Percentiles rank a stretch among this genome's conserved stretches.
Conservation (phyloP, 1,139 yeast genomes). For the Candida pseudoviswanathii region DNA sequence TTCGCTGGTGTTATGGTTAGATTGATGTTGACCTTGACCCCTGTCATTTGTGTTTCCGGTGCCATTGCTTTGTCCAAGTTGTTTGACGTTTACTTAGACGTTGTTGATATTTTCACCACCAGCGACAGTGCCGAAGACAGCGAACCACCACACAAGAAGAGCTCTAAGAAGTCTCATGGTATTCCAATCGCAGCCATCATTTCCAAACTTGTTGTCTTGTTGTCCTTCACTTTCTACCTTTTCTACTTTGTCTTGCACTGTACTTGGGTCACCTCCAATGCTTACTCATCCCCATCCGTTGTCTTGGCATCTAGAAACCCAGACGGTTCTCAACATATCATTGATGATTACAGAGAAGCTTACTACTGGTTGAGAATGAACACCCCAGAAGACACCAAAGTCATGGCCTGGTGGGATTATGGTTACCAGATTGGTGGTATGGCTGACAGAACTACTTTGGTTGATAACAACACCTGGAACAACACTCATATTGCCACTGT, state of each 20-base stretch:
- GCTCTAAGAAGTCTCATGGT: slow-evolving; percentile 16
- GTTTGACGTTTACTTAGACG: slow-evolving; percentile 79
- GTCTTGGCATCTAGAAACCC: slow-evolving; percentile 83
- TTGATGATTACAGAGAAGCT: slow-evolving; percentile 98
- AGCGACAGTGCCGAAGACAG: slow-evolving; percentile 11
- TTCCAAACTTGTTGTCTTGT: slow-evolving; percentile 64
- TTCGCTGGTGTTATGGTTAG: slow-evolving; percentile 99
- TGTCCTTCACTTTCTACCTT: slow-evolving; percentile 75
- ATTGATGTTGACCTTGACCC: slow-evolving; percentile 94
- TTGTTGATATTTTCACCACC: slow-evolving; percentile 47
- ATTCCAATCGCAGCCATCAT: slow-evolving; percentile 40
- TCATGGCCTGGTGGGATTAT: slow-evolving; percentile 99
- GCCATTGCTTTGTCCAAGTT: slow-evolving; percentile 86
- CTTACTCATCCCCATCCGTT: slow-evolving; percentile 97
- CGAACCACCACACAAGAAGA: slow-evolving; percentile 11
- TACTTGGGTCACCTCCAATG: slow-evolving; percentile 95
- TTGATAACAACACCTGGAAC: slow-evolving; percentile 99
- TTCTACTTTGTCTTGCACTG: slow-evolving; percentile 88
- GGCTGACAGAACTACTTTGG: slow-evolving; percentile 98
- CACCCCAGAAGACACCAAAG: slow-evolving; percentile 92
- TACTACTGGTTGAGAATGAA: slow-evolving; percentile 99
- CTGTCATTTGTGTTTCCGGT: slow-evolving; percentile 87
- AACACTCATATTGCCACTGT: slow-evolving; percentile 99
- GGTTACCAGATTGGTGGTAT: slow-evolving; percentile 99
- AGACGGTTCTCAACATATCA: slow-evolving; percentile 82